A percentile compares a stretch with the other conserved stretches of the same genome.
phyloP scores from a whole-genome alignment of 495 filamentous ascomycete species.

The Xylaria grammica region DNA sequence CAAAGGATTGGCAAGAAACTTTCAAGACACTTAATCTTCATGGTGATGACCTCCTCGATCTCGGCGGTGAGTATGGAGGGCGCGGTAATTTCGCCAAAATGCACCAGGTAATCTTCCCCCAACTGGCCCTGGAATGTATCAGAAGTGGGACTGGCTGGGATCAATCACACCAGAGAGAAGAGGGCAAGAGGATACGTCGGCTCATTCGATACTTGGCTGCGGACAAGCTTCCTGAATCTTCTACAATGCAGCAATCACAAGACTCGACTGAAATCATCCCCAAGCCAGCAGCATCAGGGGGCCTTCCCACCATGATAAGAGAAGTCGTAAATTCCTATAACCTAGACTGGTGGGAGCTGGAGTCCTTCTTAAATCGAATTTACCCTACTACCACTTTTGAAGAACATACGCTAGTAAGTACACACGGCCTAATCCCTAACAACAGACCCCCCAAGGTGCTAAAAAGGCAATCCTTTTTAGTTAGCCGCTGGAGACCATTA shows the following conservation, averaged over 20 bases:
- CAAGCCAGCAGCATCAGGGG: too few species aligned
- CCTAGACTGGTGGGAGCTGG: too few species aligned
- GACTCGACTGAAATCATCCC: too few species aligned
- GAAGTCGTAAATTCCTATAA: too few species aligned
- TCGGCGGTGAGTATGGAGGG: slow-evolving; percentile 77
- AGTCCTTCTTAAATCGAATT: too few species aligned
- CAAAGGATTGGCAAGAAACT: slow-evolving; percentile 93
- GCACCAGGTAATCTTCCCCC: slow-evolving; percentile 84
- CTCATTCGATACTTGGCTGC: slow-evolving; percentile 71
- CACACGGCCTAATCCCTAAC: too few species aligned
- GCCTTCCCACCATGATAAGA: too few species aligned
- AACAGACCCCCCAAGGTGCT: too few species aligned
- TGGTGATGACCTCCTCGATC: slow-evolving; percentile 83
- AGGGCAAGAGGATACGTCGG: slow-evolving; percentile 81
- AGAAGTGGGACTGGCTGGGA: slow-evolving; percentile 77
- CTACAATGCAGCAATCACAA: slow-evolving; percentile 44
- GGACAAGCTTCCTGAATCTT: slow-evolving; percentile 50
- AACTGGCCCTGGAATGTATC: slow-evolving; percentile 72
- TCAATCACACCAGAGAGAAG: slow-evolving; percentile 77
- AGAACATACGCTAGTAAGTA: too few species aligned
- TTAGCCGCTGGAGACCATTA: too few species aligned
- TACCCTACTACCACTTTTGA: too few species aligned
- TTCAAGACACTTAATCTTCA: slow-evolving; percentile 83
- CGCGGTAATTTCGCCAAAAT: slow-evolving; percentile 86
- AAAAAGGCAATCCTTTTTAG: too few species aligned